Conservation (phyloP, 441 rosid genomes). For the Gossypium davidsonii region DNA sequence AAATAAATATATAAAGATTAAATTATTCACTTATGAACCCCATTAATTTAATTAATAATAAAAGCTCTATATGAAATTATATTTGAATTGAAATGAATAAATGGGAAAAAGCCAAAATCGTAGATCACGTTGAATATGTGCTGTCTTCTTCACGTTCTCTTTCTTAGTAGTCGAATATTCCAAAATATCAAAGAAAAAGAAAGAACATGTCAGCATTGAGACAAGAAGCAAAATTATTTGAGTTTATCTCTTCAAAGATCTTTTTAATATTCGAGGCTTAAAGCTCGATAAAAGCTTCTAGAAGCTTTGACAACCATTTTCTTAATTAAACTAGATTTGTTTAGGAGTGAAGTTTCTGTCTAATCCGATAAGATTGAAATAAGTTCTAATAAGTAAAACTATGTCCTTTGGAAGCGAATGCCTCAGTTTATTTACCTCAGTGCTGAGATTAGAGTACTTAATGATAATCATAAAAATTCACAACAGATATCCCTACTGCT, state of each 20-base stretch:
- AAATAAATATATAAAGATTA: too few relatives aligned
- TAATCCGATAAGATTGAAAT: too few relatives aligned
- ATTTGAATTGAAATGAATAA: background rate
- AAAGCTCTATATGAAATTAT: too few relatives aligned
- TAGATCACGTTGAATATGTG: background rate
- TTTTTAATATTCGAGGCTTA: background rate
- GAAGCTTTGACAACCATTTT: background rate
- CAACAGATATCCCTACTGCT: background rate
- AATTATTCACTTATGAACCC: too few relatives aligned
- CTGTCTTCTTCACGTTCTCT: background rate
- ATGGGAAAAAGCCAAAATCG: background rate
- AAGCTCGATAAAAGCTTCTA: background rate
- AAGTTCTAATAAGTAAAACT: too few relatives aligned
- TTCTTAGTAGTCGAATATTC: too few relatives aligned
- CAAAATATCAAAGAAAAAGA: too few relatives aligned
- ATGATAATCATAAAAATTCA: background rate
- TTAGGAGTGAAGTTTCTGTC: background rate
- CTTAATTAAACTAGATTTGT: too few relatives aligned
- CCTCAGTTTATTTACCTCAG: background rate
- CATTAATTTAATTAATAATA: too few relatives aligned
- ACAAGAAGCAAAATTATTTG: background rate
- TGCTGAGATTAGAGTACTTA: background rate
- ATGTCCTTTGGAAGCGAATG: background rate
- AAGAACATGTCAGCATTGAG: background rate
- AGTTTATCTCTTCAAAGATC: background rate